Base-by-base conservation (phyloP, 352 stramenopile species). In the Pilasporangium apinafurcum region DNA sequence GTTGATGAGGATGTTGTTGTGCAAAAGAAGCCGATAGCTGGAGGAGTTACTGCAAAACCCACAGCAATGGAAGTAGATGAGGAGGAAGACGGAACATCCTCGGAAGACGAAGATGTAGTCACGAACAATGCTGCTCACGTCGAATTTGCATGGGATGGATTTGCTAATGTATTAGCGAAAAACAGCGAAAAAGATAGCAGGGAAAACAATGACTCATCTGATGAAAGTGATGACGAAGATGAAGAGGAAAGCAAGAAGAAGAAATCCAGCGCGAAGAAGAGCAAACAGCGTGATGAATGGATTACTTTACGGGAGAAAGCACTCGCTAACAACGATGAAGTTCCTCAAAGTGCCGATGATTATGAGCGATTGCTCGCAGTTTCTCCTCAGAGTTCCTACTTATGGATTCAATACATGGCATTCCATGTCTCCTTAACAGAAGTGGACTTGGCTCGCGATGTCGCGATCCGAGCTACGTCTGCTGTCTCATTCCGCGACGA, bases 391-490 rank as follows among this genome's bases (percentile, higher is more conserved):
- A 96, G 82, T 53, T 98, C 92, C 37, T 97, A 96, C 66, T 45
- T 97, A 50, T 98, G 94, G 94, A 98, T 98, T 56, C 87, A 95
- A 56, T 98, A 97, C 75, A 98, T 98, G 94, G 95, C 95, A 13
- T 98, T 97, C 71, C 86, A 98, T 63, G 70, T 98, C 26, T 96
- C 90, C 29, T 65, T 98, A 17, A 97, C 91, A 27, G 92, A 98
- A 52, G 80, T 98, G 38, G 82, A 87, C 8, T 66, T 95, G 34
- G 94, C 93, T 24, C 84, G 94, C 8, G 89, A 95, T 56, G 92
- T 98, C 38, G 95, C 92, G 0, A 68, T 92, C 32, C 82, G 91
- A 34, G 94, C 94, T 7, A 96, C 96, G 25, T 89, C 95, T 20
- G 83, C 88, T 27, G 95, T 98, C 29, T 95, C 96, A 49, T 98